These are phyloP conservation scores for Achaetomium macrosporum DNA, from an alignment of 2,329 filamentous ascomycete genomes.

Conservation along the genomic window DNA sequence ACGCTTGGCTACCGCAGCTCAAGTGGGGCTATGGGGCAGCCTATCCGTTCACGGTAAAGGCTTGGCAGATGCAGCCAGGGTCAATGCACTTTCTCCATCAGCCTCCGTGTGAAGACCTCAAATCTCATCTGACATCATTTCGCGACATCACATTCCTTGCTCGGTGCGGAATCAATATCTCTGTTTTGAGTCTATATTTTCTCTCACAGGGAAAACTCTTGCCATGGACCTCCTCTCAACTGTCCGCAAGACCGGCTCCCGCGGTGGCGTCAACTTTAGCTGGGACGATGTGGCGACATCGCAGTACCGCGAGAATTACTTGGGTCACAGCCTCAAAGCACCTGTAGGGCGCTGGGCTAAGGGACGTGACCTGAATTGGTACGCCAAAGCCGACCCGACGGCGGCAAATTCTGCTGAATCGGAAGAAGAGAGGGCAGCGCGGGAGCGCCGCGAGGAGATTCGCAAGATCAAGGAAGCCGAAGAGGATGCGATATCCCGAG, in stretches of 20 bases:
- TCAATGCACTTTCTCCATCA: too few species aligned
- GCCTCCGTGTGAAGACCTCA: too few species aligned
- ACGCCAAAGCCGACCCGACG: constrained; percentile 51
- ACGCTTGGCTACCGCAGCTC: neutral
- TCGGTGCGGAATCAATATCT: too few species aligned
- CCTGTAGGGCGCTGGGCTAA: constrained; percentile 91
- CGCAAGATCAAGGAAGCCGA: constrained; percentile 82
- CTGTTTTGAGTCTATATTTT: too few species aligned
- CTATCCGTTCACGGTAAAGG: too few species aligned
- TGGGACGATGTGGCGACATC: constrained; percentile 92
- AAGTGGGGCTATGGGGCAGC: neutral
- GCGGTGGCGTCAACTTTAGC: constrained; percentile 91
- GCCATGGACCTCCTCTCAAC: constrained; percentile 88
- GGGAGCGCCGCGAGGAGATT: constrained; percentile 70
- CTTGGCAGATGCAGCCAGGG: too few species aligned
- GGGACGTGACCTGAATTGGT: constrained; percentile 61
- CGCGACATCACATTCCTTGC: too few species aligned
- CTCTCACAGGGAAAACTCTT: neutral
- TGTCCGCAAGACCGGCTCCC: constrained; percentile 83
- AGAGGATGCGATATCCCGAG: constrained; percentile 80
- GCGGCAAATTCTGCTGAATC: constrained; percentile 48
- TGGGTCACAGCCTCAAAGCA: constrained; percentile 87
- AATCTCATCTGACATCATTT: too few species aligned
- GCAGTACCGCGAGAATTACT: constrained; percentile 78
- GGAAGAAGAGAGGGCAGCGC: constrained; percentile 50